Percentiles rank a stretch among this genome's conserved stretches.
Evolutionary conservation across 805 yeast species (phyloP).

Genomic region (Jamesozyma rosinii): DNA sequence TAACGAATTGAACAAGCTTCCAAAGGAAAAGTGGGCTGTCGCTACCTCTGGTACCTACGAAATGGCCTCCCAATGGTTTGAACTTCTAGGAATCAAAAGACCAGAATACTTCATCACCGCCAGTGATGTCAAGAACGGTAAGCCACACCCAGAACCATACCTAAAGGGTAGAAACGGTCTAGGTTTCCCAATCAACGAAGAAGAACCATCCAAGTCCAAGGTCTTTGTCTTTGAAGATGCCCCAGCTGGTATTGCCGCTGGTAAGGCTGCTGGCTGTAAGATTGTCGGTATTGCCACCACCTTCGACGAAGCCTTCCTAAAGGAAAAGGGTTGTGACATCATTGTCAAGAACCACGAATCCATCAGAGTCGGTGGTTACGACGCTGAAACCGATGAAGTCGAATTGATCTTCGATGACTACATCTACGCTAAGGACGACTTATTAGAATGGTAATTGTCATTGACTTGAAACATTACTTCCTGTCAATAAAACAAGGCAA

Average conservation of each 20-base stretch:
- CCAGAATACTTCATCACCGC: conserved; percentile 79
- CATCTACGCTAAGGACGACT: conserved; percentile 32
- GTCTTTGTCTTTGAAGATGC: conserved; percentile 80
- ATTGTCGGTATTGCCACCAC: conserved; percentile 80
- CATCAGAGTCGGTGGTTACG: conserved; percentile 50
- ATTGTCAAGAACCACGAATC: conserved; percentile 65
- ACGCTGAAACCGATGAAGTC: conserved; percentile 34
- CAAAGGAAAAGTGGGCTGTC: conserved; percentile 68
- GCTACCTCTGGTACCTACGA: conserved; percentile 77
- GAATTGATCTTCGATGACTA: conserved; percentile 33
- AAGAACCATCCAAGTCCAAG: conserved; percentile 33
- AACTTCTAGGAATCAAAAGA: conserved; percentile 47
- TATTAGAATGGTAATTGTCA: conserved; percentile 26
- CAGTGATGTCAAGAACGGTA: conserved; percentile 67
- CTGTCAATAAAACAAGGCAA: background rate
- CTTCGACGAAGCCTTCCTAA: conserved; percentile 57
- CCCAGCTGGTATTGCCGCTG: conserved; percentile 79
- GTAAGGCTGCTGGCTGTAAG: conserved; percentile 73
- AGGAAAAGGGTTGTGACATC: conserved; percentile 71
- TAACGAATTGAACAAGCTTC: conserved; percentile 41
- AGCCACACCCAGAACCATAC: conserved; percentile 84
- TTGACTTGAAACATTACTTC: background rate
- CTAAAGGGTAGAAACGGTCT: conserved; percentile 41
- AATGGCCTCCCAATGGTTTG: conserved; percentile 73
- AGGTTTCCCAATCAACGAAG: conserved; percentile 31